phyloP scores from a whole-genome alignment of 2,329 filamentous ascomycete genomes.

The Periconia digitata region DNA sequence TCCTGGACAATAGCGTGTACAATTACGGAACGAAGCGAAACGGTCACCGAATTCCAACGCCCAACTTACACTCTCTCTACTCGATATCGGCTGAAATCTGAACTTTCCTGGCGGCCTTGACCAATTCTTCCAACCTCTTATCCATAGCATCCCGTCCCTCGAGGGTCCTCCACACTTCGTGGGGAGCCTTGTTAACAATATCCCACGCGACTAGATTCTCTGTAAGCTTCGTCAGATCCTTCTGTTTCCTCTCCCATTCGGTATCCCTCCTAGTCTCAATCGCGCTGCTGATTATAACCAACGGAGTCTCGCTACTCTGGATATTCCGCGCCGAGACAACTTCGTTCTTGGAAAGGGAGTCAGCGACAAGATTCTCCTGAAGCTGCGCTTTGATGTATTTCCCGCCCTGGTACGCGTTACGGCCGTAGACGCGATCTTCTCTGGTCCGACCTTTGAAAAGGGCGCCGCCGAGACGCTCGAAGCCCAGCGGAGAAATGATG shows the following conservation, averaged over 20 bases:
- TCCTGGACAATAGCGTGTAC: neutral
- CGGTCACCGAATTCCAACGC: neutral
- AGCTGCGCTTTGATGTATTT: conserved; percentile 88
- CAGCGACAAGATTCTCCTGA: conserved; percentile 88
- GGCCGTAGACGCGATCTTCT: conserved; percentile 83
- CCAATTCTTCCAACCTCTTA: conserved; percentile 72
- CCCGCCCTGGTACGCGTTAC: conserved; percentile 73
- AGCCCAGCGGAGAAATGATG: conserved; percentile 80
- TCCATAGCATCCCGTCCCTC: conserved; percentile 76
- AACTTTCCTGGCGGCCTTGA: conserved; percentile 45
- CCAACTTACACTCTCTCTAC: neutral
- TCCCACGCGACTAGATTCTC: conserved; percentile 81
- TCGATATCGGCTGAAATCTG: neutral
- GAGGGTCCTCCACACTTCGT: conserved; percentile 78
- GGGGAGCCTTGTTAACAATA: conserved; percentile 79
- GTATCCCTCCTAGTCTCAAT: conserved; percentile 65
- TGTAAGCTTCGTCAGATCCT: conserved; percentile 79
- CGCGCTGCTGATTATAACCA: conserved; percentile 83
- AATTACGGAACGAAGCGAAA: neutral
- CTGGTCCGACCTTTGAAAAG: conserved; percentile 78
- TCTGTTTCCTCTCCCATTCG: conserved; percentile 81
- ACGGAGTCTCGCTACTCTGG: conserved; percentile 71
- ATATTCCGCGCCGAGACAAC: conserved; percentile 77
- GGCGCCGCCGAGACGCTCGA: conserved; percentile 78
- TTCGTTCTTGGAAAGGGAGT: conserved; percentile 81